Evolutionary conservation across 2,329 filamentous ascomycete species (phyloP).

Genomic region (Periconia digitata): DNA sequence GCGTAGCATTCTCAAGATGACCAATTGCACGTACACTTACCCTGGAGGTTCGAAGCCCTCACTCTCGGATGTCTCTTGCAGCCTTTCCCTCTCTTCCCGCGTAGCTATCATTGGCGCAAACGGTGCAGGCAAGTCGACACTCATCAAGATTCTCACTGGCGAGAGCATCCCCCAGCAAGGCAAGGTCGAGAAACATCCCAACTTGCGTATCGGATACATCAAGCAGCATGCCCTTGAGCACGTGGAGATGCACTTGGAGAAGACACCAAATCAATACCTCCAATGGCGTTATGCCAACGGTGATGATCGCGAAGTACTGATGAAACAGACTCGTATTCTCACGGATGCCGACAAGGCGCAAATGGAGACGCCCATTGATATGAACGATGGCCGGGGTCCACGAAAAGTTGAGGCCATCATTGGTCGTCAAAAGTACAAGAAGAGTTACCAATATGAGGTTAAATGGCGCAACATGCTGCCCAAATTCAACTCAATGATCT

Average conservation of each 20-base stretch:
- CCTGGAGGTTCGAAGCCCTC: conserved; percentile 86
- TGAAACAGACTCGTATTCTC: conserved; percentile 94
- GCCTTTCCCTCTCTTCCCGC: conserved; percentile 84
- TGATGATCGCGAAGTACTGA: conserved; percentile 92
- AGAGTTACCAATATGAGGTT: conserved; percentile 97
- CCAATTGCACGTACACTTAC: conserved; percentile 87
- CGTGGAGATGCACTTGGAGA: conserved; percentile 99
- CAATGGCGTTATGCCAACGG: conserved; percentile 98
- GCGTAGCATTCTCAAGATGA: conserved; percentile 93
- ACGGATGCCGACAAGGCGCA: conserved; percentile 83
- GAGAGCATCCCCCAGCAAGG: conserved; percentile 82
- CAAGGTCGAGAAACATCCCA: conserved; percentile 96
- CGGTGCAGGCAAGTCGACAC: conserved; percentile 95
- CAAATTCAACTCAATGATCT: conserved; percentile 91
- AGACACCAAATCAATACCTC: conserved; percentile 97
- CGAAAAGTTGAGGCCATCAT: conserved; percentile 85
- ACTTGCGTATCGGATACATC: conserved; percentile 98
- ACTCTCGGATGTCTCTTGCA: conserved; percentile 83
- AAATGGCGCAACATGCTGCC: conserved; percentile 90
- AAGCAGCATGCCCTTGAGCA: conserved; percentile 99
- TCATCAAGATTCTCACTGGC: conserved; percentile 96
- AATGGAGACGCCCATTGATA: conserved; percentile 86
- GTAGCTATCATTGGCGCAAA: conserved; percentile 97
- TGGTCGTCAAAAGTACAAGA: conserved; percentile 98
- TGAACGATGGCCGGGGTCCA: conserved; percentile 77